These are phyloP conservation scores for Ogataea naganishii DNA, from an alignment of 805 yeast genomes.

Conservation along the genomic window DNA sequence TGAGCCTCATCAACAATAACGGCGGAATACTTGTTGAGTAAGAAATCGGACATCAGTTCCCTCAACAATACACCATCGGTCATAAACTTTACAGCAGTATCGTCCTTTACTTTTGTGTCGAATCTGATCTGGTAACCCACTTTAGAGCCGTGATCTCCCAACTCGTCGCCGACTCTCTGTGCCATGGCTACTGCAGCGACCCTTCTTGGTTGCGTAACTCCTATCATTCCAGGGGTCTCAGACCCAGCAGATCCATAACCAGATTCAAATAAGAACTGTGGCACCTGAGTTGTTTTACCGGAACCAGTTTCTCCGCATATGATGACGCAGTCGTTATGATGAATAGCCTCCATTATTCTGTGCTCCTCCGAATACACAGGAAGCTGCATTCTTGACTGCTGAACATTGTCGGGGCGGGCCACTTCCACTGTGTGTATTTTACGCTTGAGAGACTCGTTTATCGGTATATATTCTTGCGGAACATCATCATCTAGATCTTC, in stretches of 20 bases:
- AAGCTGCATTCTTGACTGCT: slow-evolving; percentile 54
- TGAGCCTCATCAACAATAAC: slow-evolving; percentile 96
- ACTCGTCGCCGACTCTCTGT: slow-evolving; percentile 63
- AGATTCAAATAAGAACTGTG: slow-evolving; percentile 89
- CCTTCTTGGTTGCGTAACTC: slow-evolving; percentile 91
- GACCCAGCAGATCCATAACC: slow-evolving; percentile 66
- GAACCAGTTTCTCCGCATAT: slow-evolving; percentile 98
- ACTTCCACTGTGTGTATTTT: slow-evolving; percentile 64
- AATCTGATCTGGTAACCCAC: slow-evolving; percentile 83
- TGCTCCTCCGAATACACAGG: slow-evolving; percentile 93
- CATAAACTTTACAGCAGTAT: slow-evolving; percentile 79
- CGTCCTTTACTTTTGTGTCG: slow-evolving; percentile 54
- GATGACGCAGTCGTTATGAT: slow-evolving; percentile 83
- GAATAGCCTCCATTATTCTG: slow-evolving; percentile 89
- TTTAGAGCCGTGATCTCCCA: slow-evolving; percentile 59
- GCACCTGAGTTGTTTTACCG: slow-evolving; percentile 97
- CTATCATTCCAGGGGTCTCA: slow-evolving; percentile 87
- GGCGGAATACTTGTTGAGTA: slow-evolving; percentile 73
- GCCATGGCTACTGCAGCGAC: slow-evolving; percentile 94
- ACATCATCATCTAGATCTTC: slow-evolving; percentile 70
- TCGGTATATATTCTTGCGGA: slow-evolving; percentile 50
- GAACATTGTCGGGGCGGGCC: slow-evolving; percentile 57
- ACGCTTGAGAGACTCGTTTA: slow-evolving; percentile 44
- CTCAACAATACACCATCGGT: slow-evolving; percentile 90
- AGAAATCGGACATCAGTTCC: slow-evolving; percentile 86